phyloP scores from a whole-genome alignment of 106 monocot species.

The Acorus gramineus region DNA sequence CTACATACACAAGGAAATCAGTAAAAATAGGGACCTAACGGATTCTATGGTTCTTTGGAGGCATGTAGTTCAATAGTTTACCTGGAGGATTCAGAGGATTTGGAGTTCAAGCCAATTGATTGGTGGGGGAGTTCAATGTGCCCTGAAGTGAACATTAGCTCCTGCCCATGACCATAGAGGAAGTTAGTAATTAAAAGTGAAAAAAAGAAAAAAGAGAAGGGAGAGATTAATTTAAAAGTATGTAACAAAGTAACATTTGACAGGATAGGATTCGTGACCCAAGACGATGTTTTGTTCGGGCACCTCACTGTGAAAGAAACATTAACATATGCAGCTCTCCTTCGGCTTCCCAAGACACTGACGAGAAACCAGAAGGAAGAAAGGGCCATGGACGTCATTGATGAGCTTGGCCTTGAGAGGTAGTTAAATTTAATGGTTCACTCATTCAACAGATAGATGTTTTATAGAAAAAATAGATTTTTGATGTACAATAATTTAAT shows the following conservation, averaged over 20 bases:
- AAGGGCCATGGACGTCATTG: constrained; percentile 61
- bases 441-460: no score
- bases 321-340: constrained; percentile 77
- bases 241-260: background rate
- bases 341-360: constrained; percentile 64
- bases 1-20: no score
- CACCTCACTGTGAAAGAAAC: constrained; percentile 83
- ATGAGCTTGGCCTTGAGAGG: constrained; percentile 85
- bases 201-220: background rate
- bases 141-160: constrained; percentile 5
- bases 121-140: background rate
- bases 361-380: constrained; percentile 56
- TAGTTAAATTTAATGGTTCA: constrained; percentile 5
- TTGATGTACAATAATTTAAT: no score
- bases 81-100: background rate
- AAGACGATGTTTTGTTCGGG: constrained; percentile 73
- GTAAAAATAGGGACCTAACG: no score
- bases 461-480: no score
- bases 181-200: background rate
- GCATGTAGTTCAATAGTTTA: background rate
- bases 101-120: background rate
- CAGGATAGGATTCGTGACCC: constrained; percentile 86
- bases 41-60: no score
- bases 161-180: background rate
- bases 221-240: no score